Evolutionary conservation across 768 basidiomycete species (phyloP), one percentile per base, ranked within the genome.

Genomic region (Leucosporidium scottii): DNA sequence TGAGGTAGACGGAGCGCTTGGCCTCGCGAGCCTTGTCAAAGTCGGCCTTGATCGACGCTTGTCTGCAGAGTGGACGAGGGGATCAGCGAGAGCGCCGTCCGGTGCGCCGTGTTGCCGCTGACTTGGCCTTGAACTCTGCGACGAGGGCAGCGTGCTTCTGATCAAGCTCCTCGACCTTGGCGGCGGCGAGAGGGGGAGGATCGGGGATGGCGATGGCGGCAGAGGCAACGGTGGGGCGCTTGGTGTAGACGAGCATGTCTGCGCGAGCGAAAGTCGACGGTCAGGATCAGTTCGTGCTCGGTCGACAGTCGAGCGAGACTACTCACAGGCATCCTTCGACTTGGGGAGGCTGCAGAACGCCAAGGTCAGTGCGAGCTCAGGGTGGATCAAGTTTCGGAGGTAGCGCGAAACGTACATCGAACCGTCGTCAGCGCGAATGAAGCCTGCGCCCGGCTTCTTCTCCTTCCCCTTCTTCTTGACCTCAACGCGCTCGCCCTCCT

Each of bases 221-320:
- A 12, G 36, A 9, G 1, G 49, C 31, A 17, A 31, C 9, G 25
- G 72, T 65, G 34, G 78, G 74, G 71, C 81, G 82, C 17, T 85
- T 84, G 48, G 84, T 83, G 78, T 97, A 98, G 62, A 98, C 86
- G 39, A 97, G 83, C 92, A 97, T 94, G 78, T 98, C 71, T 72
- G 65, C 25, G 6, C 23, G 36, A 25, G n/a, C 1, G 10, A 31
- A n/a, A 10, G 30, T 2, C 27, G 30, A 17, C 10, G 12, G 50
- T 30, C 17, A 56, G 53, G 0, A 15, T 25, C 0, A 2, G 0
- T 9, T 30, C 9, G 21, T 10, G 34, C 1, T 0, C 6, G 57
- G 28, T 27, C 36, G 13, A 31, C 13, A 17, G 28, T 44, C 39
- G 15, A 44, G 39, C 3, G 8, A 10, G 8, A 1, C 7, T 15